Evolutionary conservation across 805 yeast species (phyloP).

Genomic region (Huiozyma naganishii): DNA sequence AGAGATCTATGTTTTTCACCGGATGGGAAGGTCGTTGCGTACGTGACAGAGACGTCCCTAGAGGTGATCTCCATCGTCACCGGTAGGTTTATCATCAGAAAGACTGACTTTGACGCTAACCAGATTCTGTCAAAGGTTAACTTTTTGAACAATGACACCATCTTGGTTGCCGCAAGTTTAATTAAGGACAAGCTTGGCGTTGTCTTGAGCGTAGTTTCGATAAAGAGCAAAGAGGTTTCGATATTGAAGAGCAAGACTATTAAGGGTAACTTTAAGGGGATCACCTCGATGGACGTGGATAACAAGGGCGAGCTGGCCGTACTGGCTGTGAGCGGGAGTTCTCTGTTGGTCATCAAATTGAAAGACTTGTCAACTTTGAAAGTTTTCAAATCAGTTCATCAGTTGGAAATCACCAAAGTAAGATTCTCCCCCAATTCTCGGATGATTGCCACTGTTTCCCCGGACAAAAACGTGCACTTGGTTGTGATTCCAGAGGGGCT

Average conservation of each 20-base stretch:
- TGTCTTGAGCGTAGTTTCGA: slow-evolving; percentile 19
- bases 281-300: slow-evolving; percentile 36
- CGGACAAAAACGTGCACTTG: slow-evolving; percentile 62
- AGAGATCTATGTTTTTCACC: slow-evolving; percentile 61
- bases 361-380: slow-evolving; percentile 42
- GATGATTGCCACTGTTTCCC: slow-evolving; percentile 61
- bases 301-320: slow-evolving; percentile 28
- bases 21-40: slow-evolving; percentile 54
- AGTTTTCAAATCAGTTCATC: slow-evolving; percentile 51
- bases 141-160: slow-evolving; percentile 25
- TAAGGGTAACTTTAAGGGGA: slow-evolving; percentile 15
- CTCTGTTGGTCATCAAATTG: slow-evolving; percentile 46
- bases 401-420: slow-evolving; percentile 67
- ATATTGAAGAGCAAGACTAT: slow-evolving; percentile 27
- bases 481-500: slow-evolving; percentile 42
- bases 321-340: slow-evolving; percentile 45
- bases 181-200: slow-evolving; percentile 31
- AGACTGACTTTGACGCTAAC: slow-evolving; percentile 28
- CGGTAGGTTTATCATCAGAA: slow-evolving; percentile 29
- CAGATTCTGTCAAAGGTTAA: slow-evolving; percentile 27
- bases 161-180: slow-evolving; percentile 36
- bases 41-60: slow-evolving; percentile 46
- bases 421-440: slow-evolving; percentile 59
- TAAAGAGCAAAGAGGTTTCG: slow-evolving; percentile 18
- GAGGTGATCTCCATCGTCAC: slow-evolving; percentile 33